A percentile compares a stretch with the other conserved stretches of the same genome.
phyloP scores from a whole-genome alignment of 169 alveolate species.

The Eimeria necatrix region DNA sequence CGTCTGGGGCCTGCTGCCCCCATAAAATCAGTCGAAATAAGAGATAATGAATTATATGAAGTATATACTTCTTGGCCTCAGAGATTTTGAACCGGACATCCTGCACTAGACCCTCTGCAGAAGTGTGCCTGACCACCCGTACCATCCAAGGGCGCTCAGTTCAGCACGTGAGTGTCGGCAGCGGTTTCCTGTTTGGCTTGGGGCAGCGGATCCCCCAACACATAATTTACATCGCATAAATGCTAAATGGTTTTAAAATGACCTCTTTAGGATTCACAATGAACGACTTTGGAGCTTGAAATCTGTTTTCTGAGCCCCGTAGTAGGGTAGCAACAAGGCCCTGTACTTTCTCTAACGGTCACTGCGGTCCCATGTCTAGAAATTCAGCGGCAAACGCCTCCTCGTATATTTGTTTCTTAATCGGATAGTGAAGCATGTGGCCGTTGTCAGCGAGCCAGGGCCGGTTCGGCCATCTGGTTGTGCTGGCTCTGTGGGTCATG shows the following conservation, averaged over 20 bases:
- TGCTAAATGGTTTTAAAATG: neutral
- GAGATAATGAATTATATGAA: too few species aligned
- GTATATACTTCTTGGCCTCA: too few species aligned
- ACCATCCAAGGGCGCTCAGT: too few species aligned
- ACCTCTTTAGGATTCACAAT: neutral
- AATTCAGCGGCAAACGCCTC: too few species aligned
- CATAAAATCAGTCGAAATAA: too few species aligned
- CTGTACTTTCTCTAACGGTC: neutral
- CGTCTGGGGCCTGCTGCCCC: too few species aligned
- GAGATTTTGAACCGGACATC: too few species aligned
- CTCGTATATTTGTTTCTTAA: too few species aligned
- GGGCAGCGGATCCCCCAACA: neutral
- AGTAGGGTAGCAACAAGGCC: constrained; percentile 5
- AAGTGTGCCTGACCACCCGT: too few species aligned
- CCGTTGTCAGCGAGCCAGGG: constrained; percentile 36
- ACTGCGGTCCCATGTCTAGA: neutral
- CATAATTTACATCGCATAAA: neutral
- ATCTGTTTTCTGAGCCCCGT: neutral
- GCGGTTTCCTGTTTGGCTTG: neutral
- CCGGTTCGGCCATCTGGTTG: constrained; percentile 39
- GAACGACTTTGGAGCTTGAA: neutral
- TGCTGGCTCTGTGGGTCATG: constrained; percentile 41
- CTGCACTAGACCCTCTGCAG: too few species aligned
- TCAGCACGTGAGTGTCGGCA: neutral
- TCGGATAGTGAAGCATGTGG: neutral